Conservation (phyloP, 2,329 filamentous ascomycete genomes). For the Diaporthe sp. region DNA sequence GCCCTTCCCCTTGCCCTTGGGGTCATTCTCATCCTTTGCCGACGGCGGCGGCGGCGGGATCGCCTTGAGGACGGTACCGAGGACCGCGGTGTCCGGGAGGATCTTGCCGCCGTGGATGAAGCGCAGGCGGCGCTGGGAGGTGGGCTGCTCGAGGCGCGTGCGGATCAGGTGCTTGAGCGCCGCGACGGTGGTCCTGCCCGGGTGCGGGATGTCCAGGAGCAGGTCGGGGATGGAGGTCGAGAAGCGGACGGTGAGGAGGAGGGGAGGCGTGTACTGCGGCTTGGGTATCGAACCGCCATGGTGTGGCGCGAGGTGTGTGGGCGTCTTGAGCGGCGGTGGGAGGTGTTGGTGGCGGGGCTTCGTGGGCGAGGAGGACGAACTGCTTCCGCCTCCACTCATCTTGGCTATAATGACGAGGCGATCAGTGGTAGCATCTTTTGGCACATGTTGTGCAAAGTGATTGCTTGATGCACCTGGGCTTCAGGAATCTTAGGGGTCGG, state of each 20-base stretch:
- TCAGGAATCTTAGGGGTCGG: background rate
- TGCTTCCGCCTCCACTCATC: constrained; percentile 33
- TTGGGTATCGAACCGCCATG: constrained; percentile 28
- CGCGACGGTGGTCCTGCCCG: constrained; percentile 78
- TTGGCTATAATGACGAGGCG: constrained; percentile 25
- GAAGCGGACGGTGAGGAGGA: constrained; percentile 92
- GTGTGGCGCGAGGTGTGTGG: constrained; percentile 1
- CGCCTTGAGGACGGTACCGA: constrained; percentile 76
- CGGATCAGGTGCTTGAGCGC: constrained; percentile 88
- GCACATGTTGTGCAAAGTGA: background rate
- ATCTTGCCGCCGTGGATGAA: constrained; percentile 93
- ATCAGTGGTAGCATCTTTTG: constrained; percentile 7
- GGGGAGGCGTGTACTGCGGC: constrained; percentile 50
- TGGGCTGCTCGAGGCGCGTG: constrained; percentile 71
- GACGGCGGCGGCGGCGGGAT: constrained; percentile 64
- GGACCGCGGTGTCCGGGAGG: constrained; percentile 78
- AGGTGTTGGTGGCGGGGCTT: constrained; percentile 22
- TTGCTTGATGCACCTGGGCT: background rate
- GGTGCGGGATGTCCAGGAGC: constrained; percentile 78
- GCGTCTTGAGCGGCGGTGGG: constrained; percentile 29
- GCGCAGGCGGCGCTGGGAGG: constrained; percentile 79
- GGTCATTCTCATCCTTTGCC: constrained; percentile 42
- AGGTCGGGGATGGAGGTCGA: constrained; percentile 87
- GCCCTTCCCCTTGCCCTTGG: constrained; percentile 78
- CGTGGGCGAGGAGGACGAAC: constrained; percentile 33